Evolutionary conservation across 2,329 filamentous ascomycete species (phyloP).

Genomic region (Xylaria sp.): DNA sequence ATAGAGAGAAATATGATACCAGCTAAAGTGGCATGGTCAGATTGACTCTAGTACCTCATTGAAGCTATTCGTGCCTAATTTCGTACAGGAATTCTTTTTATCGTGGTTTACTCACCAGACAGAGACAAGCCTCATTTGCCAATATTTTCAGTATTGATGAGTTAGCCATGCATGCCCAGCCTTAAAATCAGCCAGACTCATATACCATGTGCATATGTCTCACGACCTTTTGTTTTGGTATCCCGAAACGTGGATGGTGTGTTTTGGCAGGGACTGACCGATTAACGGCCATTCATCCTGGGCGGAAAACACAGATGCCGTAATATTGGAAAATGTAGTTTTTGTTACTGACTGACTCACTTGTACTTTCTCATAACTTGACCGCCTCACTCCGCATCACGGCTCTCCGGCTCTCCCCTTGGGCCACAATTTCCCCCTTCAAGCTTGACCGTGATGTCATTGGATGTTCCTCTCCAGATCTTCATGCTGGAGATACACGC

Average conservation of each 20-base stretch:
- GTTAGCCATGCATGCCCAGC: constrained; percentile 1
- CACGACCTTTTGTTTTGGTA: constrained; percentile 4
- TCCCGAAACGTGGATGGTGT: neutral
- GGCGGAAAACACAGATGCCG: constrained; percentile 4
- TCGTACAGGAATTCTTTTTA: neutral
- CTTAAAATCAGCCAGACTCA: constrained; percentile 11
- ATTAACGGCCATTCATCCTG: constrained; percentile 11
- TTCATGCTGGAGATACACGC: neutral
- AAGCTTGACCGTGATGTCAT: neutral
- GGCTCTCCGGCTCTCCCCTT: neutral
- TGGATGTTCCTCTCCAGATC: neutral
- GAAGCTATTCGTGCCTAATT: constrained; percentile 18
- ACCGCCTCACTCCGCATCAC: constrained; percentile 20
- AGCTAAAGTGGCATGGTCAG: constrained; percentile 5
- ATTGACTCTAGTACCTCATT: neutral
- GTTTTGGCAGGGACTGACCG: constrained; percentile 7
- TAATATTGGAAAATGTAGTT: constrained; percentile 7
- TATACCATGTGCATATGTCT: constrained; percentile 12
- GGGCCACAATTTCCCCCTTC: neutral
- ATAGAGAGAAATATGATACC: neutral
- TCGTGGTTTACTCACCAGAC: constrained; percentile 1
- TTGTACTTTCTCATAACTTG: constrained; percentile 10
- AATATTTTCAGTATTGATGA: constrained; percentile 1
- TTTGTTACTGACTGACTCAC: constrained; percentile 22
- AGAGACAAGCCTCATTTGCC: constrained; percentile 20